Evolutionary conservation across 495 filamentous ascomycete species (phyloP).

Genomic region (Staphylotrichum longicolle): DNA sequence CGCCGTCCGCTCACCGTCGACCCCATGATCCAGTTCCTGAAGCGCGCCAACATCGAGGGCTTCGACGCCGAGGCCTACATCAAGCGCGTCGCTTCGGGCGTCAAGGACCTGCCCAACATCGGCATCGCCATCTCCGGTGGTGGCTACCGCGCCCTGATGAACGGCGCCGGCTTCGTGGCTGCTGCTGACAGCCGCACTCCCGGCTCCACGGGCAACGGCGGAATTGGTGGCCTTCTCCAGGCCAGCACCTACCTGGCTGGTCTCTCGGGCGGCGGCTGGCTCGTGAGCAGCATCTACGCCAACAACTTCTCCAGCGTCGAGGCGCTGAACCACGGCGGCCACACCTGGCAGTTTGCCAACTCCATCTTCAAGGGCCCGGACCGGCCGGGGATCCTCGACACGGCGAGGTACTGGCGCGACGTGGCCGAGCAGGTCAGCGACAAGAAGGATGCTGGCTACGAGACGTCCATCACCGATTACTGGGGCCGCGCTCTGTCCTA

Average conservation of each 20-base stretch:
- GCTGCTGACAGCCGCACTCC: conserved; percentile 78
- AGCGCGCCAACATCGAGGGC: conserved; percentile 65
- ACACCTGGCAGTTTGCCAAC: conserved; percentile 74
- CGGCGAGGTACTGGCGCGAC: conserved; percentile 64
- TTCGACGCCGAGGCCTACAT: conserved; percentile 77
- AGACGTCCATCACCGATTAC: conserved; percentile 80
- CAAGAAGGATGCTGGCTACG: conserved; percentile 71
- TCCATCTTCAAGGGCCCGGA: conserved; percentile 62
- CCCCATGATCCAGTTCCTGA: conserved; percentile 72
- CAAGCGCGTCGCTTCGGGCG: conserved; percentile 48
- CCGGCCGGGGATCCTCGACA: conserved; percentile 39
- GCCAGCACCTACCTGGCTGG: conserved; percentile 80
- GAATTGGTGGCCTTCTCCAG: conserved; percentile 84
- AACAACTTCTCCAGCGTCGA: conserved; percentile 87
- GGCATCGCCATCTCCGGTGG: conserved; percentile 64
- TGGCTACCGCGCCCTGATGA: conserved; percentile 85
- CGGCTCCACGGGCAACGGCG: conserved; percentile 62
- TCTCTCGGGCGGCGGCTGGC: conserved; percentile 84
- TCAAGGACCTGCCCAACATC: conserved; percentile 64
- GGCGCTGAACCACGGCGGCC: conserved; percentile 55
- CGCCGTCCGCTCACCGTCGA: conserved; percentile 57
- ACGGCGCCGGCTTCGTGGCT: conserved; percentile 81
- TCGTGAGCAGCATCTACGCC: conserved; percentile 77
- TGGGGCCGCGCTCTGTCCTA: conserved; percentile 79
- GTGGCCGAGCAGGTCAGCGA: conserved; percentile 58